Evolutionary conservation across 805 yeast species (phyloP).

Genomic region (Lipomyces yamadae): DNA sequence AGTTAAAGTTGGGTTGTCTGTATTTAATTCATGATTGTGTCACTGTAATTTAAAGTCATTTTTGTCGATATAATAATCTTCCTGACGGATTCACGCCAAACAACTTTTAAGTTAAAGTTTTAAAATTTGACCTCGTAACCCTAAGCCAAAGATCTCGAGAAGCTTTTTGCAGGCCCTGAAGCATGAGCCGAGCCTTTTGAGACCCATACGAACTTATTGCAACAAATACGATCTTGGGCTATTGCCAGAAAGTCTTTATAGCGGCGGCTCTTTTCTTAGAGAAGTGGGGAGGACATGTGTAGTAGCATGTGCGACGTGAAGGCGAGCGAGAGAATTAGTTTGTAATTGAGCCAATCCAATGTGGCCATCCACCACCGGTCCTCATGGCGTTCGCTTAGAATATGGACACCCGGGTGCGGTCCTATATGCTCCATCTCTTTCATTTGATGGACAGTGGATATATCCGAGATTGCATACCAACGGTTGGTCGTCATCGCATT

Average conservation of each 20-base stretch:
- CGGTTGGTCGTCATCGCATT: conserved; percentile 34
- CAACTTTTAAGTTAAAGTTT: not conserved
- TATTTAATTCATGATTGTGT: not conserved
- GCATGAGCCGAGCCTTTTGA: not conserved
- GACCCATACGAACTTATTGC: not conserved
- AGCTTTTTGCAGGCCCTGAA: not conserved
- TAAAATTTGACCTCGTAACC: not conserved
- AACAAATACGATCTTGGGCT: not conserved
- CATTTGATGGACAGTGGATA: conserved; percentile 38
- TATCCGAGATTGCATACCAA: conserved; percentile 43
- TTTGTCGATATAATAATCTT: not conserved
- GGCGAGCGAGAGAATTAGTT: not conserved
- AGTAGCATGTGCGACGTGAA: not conserved
- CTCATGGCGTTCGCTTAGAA: conserved; percentile 49
- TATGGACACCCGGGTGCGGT: conserved; percentile 53
- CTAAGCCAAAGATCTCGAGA: not conserved
- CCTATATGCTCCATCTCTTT: conserved; percentile 35
- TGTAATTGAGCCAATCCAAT: conserved; percentile 18
- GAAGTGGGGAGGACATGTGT: not conserved
- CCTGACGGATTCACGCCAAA: too few species aligned
- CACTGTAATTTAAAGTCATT: not conserved
- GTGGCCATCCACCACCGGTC: conserved; percentile 52
- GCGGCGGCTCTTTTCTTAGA: not conserved
- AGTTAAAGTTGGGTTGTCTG: conserved; percentile 1
- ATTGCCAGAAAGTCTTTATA: not conserved